Evolutionary conservation across 805 yeast genomes (phyloP).

Genomic region (Pichia gijzeniarum): DNA sequence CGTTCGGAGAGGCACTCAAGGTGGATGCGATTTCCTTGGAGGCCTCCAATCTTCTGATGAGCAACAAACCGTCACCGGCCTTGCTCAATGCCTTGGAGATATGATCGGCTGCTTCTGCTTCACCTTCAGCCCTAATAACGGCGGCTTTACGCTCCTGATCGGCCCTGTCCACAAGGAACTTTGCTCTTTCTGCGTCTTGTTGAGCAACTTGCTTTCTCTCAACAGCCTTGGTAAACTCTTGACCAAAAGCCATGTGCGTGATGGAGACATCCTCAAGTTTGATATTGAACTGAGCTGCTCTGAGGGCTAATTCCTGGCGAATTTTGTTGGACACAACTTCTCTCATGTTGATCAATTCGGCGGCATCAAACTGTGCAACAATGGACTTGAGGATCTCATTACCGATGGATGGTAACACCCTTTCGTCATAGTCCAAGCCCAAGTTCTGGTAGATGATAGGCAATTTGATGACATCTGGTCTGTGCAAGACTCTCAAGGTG

Average conservation of each 20-base stretch:
- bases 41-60: constrained; percentile 94
- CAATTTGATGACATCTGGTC: constrained; percentile 81
- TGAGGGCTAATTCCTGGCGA: constrained; percentile 71
- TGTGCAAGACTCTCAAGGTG: constrained; percentile 86
- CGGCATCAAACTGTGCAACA: constrained; percentile 98
- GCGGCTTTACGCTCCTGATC: constrained; percentile 96
- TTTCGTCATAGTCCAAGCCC: constrained; percentile 94
- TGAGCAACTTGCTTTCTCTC: constrained; percentile 99
- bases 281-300: constrained; percentile 87
- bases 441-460: constrained; percentile 86
- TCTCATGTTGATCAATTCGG: constrained; percentile 94
- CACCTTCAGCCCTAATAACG: constrained; percentile 97
- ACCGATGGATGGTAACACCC: constrained; percentile 95
- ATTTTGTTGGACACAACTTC: constrained; percentile 88
- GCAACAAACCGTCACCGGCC: constrained; percentile 92
- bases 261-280: constrained; percentile 94
- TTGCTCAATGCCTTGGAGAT: constrained; percentile 88
- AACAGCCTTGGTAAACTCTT: constrained; percentile 95
- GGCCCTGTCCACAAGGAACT: constrained; percentile 87
- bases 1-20: constrained; percentile 73
- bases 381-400: constrained; percentile 95
- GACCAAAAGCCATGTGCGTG: constrained; percentile 95
- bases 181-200: constrained; percentile 98
- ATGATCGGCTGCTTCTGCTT: constrained; percentile 96
- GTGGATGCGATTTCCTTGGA: constrained; percentile 92